A percentile compares a stretch with the other conserved stretches of the same genome.
Conservation (phyloP, 495 filamentous ascomycete genomes). For the Parathielavia hyrcaniae region DNA sequence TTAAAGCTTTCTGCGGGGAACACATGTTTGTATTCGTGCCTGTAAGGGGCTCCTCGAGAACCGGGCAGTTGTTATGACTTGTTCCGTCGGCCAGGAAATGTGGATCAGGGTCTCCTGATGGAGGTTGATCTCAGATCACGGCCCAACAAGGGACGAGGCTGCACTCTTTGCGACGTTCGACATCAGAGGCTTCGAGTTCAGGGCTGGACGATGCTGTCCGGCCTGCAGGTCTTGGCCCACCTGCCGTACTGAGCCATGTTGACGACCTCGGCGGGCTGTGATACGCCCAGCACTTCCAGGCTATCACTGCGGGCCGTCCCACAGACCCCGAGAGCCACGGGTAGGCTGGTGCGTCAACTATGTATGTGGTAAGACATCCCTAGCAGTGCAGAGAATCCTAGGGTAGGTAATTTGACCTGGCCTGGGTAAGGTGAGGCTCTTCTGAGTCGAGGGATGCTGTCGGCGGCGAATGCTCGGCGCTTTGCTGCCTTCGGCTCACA, state of each 20-base stretch:
- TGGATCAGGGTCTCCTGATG: too few relatives aligned
- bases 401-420: background rate
- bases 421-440: too few relatives aligned
- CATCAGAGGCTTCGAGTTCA: too few relatives aligned
- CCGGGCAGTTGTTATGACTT: background rate
- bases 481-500: background rate
- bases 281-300: background rate
- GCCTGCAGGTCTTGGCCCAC: conserved; percentile 10
- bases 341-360: background rate
- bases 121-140: too few relatives aligned
- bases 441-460: background rate
- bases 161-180: too few relatives aligned
- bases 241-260: conserved; percentile 8
- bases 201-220: too few relatives aligned
- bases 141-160: too few relatives aligned
- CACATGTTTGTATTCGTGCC: background rate
- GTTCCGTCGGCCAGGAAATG: too few relatives aligned
- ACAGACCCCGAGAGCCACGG: background rate
- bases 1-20: background rate
- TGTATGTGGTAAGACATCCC: background rate
- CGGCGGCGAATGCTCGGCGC: conserved; percentile 3
- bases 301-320: conserved; percentile 16
- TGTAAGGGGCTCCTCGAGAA: background rate
- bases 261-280: background rate
- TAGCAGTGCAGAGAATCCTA: conserved; percentile 3